Evolutionary conservation across 2,329 filamentous ascomycete genomes (phyloP).

Genomic region (Ceratocystis albifundus): DNA sequence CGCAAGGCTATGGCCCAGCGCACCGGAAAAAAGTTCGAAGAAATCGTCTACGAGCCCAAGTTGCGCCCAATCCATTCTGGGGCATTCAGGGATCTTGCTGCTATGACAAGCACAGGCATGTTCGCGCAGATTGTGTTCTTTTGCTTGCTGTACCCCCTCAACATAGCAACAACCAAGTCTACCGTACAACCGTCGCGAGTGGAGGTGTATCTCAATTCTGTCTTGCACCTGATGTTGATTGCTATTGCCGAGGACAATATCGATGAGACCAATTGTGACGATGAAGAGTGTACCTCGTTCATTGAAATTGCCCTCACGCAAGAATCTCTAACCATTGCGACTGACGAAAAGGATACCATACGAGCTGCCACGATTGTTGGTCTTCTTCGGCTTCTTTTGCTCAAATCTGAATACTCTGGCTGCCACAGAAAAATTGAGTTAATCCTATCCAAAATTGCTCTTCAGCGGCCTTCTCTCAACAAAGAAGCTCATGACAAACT

Average conservation of each 20-base stretch:
- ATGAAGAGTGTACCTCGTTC: constrained; percentile 1
- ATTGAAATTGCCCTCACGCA: constrained; percentile 7
- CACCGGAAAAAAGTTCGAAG: constrained; percentile 65
- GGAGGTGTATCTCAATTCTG: constrained; percentile 83
- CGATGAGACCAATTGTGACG: constrained; percentile 26
- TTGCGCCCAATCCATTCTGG: constrained; percentile 65
- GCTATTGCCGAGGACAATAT: constrained; percentile 72
- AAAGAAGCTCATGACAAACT: constrained; percentile 52
- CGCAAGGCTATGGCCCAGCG: constrained; percentile 78
- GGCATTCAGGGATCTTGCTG: constrained; percentile 62
- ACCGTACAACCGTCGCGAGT: constrained; percentile 69
- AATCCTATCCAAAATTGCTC: constrained; percentile 72
- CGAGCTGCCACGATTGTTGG: constrained; percentile 51
- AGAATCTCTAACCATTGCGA: neutral
- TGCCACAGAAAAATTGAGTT: constrained; percentile 76
- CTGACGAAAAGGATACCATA: constrained; percentile 33
- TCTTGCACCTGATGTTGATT: constrained; percentile 75
- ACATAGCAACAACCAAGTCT: constrained; percentile 56
- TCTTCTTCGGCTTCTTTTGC: constrained; percentile 49
- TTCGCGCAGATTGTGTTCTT: constrained; percentile 89
- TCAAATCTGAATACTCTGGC: constrained; percentile 63
- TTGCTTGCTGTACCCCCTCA: constrained; percentile 68
- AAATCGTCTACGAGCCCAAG: constrained; percentile 85
- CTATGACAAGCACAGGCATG: constrained; percentile 70
- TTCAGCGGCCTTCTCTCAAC: constrained; percentile 66